Evolutionary conservation across 2,329 filamentous ascomycete genomes (phyloP), one percentile per base, ranked within the genome.

Genomic region (Cercospora zeae-maydis): DNA sequence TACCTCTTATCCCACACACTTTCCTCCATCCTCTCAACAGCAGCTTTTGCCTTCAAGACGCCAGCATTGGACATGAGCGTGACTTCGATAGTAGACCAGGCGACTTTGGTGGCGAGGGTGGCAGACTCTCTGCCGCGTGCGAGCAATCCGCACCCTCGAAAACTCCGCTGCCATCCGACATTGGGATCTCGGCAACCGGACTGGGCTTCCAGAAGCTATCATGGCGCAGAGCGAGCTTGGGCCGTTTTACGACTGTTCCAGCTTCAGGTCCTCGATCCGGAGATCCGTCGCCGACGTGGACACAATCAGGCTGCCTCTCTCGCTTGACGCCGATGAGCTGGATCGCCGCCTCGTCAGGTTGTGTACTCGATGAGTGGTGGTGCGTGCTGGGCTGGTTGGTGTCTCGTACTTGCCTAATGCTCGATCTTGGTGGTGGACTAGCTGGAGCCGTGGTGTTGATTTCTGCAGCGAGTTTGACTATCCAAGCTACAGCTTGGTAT

Each of bases 251-350:
- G 31, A 36, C 31, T 21, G 30, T 13, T 42, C 45, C 19, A 39
- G 21, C 19, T 34, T 59, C 57, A 39, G 33, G n/a, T 36, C 42
- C 45, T 52, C 31, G 13, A 36, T 27, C 47, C 31, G 45, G 7
- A 24, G 45, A 21, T 27, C 34, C 45, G 57, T 59, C 33, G 57
- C 33, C 30, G 30, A 53, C 11, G 27, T 34, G 27, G 49, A 59
- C 33, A 59, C 57, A 36, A 59, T 59, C 57, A 59, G 30, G 34
- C 57, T 59, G 45, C 21, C 57, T 59, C 14, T 59, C 57, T 59
- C 57, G 57, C 57, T 59, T 59, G 57, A 59, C 19, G 45, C 57
- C 57, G 57, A 59, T 59, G 57, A 59, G 47, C 57, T 59, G 31
- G 30, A 27, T 21, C 45, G 31, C 16, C n/a, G 27, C 19, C 33